Evolutionary conservation across 176 grass and related monocot species (phyloP), one percentile per base, ranked within the genome.

Genomic region (Avena atlantica): DNA sequence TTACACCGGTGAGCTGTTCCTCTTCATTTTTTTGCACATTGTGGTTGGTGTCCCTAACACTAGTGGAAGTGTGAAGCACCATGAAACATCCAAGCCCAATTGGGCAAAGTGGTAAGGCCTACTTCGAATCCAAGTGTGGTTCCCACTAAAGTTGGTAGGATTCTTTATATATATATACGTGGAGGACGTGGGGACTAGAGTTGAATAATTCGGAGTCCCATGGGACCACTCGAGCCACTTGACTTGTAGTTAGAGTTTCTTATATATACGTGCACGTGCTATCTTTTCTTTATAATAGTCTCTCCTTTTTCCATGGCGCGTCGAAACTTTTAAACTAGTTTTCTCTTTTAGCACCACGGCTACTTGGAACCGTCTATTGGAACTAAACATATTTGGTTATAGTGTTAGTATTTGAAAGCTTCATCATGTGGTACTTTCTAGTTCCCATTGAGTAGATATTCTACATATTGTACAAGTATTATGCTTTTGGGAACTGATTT

Each of bases 1-100:
- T 52, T 99, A 96, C 80, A 99, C 97, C 0, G 97, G 97, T 99
- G 86, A 87, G 81, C 74, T 59, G 42, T 17, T 9, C 64, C 14
- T 63, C 37, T 59, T 48, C 60, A 81, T 56, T 70, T 88, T 60
- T 88, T 7, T 78, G 12, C 64, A 29, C 64, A 67, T 67, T 34
- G 63, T 31, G 27, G 25, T 66, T 66, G 45, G 63, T 66, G 25
- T 31, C 27, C 13, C 25, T 66, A 56, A 40, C 47, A 42, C 20
- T 45, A 68, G n/a, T 68, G 58, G 3, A 56, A 78, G 50, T 55
- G 14, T 77, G 74, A 52, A 34, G 27, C 49, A 10, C 49, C 31
- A 74, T 40, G 14, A 24, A 70, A 86, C 5, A 23, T 76, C 68
- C 12, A 19, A 10, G 6, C 6, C n/a, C 45, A 17, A n/a, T 15